Evolutionary conservation across 441 rosid genomes (phyloP).

Genomic region (Gossypium laxum): DNA sequence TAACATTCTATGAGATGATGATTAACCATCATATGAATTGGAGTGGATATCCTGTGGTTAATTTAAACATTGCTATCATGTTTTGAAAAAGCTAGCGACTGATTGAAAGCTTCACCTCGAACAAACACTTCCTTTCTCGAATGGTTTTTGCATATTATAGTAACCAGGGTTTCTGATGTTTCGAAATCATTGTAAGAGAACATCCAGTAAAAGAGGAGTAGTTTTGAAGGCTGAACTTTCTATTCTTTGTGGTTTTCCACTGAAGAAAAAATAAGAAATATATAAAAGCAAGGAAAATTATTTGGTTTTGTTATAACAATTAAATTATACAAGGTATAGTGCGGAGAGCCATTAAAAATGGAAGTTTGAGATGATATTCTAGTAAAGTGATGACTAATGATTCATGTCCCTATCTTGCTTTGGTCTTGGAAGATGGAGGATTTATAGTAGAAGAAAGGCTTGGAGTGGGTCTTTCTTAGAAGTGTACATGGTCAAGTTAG

Average conservation of each 20-base stretch:
- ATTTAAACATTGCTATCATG: slow-evolving; percentile 12
- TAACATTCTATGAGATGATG: slow-evolving; percentile 27
- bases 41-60: slow-evolving; percentile 23
- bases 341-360: too few relatives aligned
- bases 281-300: not conserved
- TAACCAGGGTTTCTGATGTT: slow-evolving; percentile 1
- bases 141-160: not conserved
- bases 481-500: too few relatives aligned
- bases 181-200: slow-evolving; percentile 5
- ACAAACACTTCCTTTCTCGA: not conserved
- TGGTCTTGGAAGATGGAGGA: too few relatives aligned
- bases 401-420: too few relatives aligned
- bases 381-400: too few relatives aligned
- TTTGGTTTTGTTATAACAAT: too few relatives aligned
- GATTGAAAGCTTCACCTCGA: slow-evolving; percentile 12
- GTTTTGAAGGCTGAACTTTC: not conserved
- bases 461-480: too few relatives aligned
- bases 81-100: slow-evolving; percentile 14
- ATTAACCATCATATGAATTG: slow-evolving; percentile 31
- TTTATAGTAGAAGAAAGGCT: too few relatives aligned
- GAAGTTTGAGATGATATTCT: too few relatives aligned
- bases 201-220: not conserved
- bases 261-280: not conserved
- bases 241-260: not conserved
- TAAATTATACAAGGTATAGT: too few relatives aligned